Evolutionary conservation across 2,329 filamentous ascomycete genomes (phyloP).

Genomic region (Pseudogymnoascus destructans): DNA sequence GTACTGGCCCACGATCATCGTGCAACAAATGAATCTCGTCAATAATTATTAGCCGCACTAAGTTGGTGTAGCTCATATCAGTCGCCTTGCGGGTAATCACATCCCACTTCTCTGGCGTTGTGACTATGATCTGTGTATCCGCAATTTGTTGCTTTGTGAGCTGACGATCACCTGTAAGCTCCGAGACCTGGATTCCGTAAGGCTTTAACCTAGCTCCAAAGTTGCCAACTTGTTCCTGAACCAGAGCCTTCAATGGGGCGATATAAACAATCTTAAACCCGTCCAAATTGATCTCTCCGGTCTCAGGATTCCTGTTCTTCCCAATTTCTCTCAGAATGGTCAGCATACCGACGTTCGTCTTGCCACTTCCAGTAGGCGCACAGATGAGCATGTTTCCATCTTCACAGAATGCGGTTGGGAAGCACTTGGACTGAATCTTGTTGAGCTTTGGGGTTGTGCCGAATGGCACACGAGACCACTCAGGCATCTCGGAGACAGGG

Average conservation of each 20-base stretch:
- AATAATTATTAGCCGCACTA: constrained; percentile 92
- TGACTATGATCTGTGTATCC: constrained; percentile 96
- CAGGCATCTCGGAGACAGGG: constrained; percentile 75
- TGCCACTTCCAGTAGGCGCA: constrained; percentile 91
- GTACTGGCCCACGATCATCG: constrained; percentile 88
- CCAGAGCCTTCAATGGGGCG: constrained; percentile 85
- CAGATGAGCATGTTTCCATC: constrained; percentile 98
- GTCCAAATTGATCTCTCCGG: constrained; percentile 89
- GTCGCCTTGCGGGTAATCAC: constrained; percentile 97
- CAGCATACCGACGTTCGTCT: constrained; percentile 97
- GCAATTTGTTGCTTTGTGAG: constrained; percentile 97
- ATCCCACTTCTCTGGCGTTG: constrained; percentile 97
- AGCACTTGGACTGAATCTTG: constrained; percentile 91
- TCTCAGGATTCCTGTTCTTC: constrained; percentile 78
- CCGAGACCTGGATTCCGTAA: constrained; percentile 86
- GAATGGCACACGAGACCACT: constrained; percentile 83
- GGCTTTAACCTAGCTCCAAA: constrained; percentile 83
- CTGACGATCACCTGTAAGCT: constrained; percentile 92
- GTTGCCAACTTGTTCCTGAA: constrained; percentile 96
- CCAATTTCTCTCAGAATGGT: constrained; percentile 93
- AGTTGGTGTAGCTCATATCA: constrained; percentile 89
- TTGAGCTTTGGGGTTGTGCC: constrained; percentile 79
- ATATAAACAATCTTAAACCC: constrained; percentile 99
- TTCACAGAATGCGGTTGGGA: constrained; percentile 75
- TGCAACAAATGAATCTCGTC: constrained; percentile 97